Evolutionary conservation across 2,329 filamentous ascomycete genomes (phyloP).

Genomic region (Chaetomium olivaceum): DNA sequence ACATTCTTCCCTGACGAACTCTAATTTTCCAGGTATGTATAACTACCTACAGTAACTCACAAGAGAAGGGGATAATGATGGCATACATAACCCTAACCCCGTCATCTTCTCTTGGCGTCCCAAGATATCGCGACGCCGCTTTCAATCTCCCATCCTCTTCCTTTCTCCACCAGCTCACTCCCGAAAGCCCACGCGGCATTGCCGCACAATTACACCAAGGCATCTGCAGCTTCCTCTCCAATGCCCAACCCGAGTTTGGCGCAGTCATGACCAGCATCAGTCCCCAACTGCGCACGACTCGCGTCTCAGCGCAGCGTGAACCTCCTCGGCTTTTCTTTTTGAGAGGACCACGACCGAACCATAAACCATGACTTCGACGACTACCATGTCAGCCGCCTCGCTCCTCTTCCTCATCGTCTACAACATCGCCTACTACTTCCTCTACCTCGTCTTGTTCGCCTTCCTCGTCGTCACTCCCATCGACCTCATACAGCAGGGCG

Average conservation of each 20-base stretch:
- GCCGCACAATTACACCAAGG: background rate
- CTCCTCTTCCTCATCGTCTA: slow-evolving; percentile 80
- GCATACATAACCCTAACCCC: background rate
- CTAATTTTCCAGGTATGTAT: background rate
- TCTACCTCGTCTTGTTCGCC: slow-evolving; percentile 71
- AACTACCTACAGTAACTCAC: background rate
- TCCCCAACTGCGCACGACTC: slow-evolving; percentile 11
- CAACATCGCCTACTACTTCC: slow-evolving; percentile 71
- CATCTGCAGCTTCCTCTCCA: background rate
- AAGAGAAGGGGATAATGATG: background rate
- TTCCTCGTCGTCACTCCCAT: slow-evolving; percentile 78
- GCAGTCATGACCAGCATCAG: slow-evolving; percentile 23
- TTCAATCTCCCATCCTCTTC: background rate
- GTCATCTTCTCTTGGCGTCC: background rate
- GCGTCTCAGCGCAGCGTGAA: slow-evolving; percentile 13
- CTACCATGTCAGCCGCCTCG: slow-evolving; percentile 46
- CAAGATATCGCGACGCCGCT: background rate
- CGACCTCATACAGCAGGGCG: slow-evolving; percentile 78
- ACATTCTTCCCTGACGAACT: background rate
- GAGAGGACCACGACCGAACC: background rate
- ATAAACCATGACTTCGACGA: slow-evolving; percentile 15
- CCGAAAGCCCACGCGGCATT: background rate
- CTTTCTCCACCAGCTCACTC: background rate
- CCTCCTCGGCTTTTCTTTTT: slow-evolving; percentile 12
- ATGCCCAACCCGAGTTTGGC: background rate